These are phyloP conservation scores for Taphrina betulina DNA, from an alignment of 1,139 yeast species.

Conservation along the genomic window DNA sequence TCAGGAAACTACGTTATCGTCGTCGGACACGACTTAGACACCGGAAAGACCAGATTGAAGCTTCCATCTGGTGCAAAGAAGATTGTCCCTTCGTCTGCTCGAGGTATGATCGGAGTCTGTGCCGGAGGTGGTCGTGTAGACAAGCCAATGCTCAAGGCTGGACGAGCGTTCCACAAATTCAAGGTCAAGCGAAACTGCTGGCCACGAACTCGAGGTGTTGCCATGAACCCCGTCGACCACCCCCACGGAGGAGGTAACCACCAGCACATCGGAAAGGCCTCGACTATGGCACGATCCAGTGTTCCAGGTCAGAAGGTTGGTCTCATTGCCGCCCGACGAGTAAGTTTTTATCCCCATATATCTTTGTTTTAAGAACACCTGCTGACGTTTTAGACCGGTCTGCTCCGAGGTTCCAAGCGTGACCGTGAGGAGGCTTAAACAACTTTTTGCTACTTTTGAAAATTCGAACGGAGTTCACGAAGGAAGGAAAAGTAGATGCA, in stretches of 20 bases:
- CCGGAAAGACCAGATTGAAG: slow-evolving; percentile 98
- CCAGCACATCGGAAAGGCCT: slow-evolving; percentile 87
- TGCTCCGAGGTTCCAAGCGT: slow-evolving; percentile 99
- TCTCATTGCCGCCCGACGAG: slow-evolving; percentile 99
- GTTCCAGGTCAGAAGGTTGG: slow-evolving; percentile 99
- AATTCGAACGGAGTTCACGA: no score
- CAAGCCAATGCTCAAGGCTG: slow-evolving; percentile 98
- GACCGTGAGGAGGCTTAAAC: slow-evolving; percentile 60
- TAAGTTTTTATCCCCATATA: neutral
- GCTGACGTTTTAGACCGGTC: slow-evolving; percentile 66
- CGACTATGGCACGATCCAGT: slow-evolving; percentile 99
- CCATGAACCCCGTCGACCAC: slow-evolving; percentile 99
- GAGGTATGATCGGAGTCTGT: slow-evolving; percentile 99
- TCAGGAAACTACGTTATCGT: slow-evolving; percentile 99
- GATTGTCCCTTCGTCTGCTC: slow-evolving; percentile 89
- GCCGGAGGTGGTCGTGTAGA: slow-evolving; percentile 99
- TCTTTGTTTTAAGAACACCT: neutral
- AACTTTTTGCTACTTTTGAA: no score
- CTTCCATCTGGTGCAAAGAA: slow-evolving; percentile 99
- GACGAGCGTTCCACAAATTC: slow-evolving; percentile 99
- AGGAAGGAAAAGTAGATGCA: no score
- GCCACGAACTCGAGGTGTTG: slow-evolving; percentile 99
- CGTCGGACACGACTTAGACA: slow-evolving; percentile 99
- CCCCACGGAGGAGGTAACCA: slow-evolving; percentile 99
- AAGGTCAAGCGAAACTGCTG: slow-evolving; percentile 98